Evolutionary conservation across 495 filamentous ascomycete genomes (phyloP).

Genomic region (Neurospora africana): DNA sequence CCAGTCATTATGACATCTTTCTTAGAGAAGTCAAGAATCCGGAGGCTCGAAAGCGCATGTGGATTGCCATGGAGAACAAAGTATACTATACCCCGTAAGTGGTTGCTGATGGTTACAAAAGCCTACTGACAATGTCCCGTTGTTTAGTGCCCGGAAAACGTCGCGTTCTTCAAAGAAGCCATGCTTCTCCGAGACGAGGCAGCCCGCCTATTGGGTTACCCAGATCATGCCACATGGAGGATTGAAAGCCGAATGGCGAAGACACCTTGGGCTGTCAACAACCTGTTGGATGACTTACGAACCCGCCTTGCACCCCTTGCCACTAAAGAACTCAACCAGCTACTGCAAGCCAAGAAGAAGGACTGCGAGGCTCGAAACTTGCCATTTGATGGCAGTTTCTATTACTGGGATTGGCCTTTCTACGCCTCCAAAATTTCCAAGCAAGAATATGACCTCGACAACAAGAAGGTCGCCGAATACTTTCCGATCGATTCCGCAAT

Average conservation of each 20-base stretch:
- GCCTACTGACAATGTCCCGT: background rate
- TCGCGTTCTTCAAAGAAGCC: constrained; percentile 75
- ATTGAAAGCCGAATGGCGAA: constrained; percentile 99
- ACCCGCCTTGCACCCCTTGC: constrained; percentile 66
- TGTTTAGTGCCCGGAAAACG: constrained; percentile 75
- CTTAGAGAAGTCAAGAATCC: constrained; percentile 48
- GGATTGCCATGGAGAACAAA: constrained; percentile 51
- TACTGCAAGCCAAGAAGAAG: constrained; percentile 69
- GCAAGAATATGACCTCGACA: constrained; percentile 79
- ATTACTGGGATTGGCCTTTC: constrained; percentile 74
- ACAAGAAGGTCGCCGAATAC: constrained; percentile 83
- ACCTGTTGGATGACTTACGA: constrained; percentile 75
- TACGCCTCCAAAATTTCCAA: constrained; percentile 92
- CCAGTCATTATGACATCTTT: constrained; percentile 46
- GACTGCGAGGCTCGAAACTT: constrained; percentile 52
- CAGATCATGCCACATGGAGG: constrained; percentile 80
- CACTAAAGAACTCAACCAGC: constrained; percentile 57
- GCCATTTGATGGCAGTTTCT: constrained; percentile 62
- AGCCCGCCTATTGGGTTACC: constrained; percentile 82
- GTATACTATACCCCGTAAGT: constrained; percentile 14
- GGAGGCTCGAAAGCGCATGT: constrained; percentile 43
- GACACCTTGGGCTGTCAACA: constrained; percentile 71
- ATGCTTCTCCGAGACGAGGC: constrained; percentile 86
- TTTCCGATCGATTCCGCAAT: constrained; percentile 83
- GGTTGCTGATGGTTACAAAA: background rate